These are phyloP conservation scores for Termitomyces sp. DNA, from an alignment of 768 basidiomycete species.

Conservation along the genomic window DNA sequence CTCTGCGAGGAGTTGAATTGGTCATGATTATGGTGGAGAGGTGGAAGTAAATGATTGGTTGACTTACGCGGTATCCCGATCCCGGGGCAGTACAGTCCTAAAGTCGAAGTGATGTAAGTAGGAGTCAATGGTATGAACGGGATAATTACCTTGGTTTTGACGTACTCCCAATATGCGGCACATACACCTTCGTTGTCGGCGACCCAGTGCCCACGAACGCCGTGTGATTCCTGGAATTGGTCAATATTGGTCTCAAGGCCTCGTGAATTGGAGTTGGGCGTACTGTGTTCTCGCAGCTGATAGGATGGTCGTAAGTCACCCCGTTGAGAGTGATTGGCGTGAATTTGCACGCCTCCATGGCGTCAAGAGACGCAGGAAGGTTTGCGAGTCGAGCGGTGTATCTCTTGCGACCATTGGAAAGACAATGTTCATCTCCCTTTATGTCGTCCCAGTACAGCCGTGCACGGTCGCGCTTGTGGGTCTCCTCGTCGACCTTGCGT, in stretches of 20 bases:
- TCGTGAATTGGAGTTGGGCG: not conserved
- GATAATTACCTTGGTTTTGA: slow-evolving; percentile 3
- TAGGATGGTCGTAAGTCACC: slow-evolving; percentile 9
- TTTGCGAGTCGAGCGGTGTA: slow-evolving; percentile 13
- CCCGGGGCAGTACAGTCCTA: slow-evolving; percentile 8
- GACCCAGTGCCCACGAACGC: slow-evolving; percentile 7
- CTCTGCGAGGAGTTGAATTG: not conserved
- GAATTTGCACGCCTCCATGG: slow-evolving; percentile 14
- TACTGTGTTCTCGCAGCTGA: slow-evolving; percentile 12
- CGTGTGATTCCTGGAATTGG: not conserved
- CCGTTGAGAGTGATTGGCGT: slow-evolving; percentile 13
- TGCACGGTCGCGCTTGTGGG: slow-evolving; percentile 6
- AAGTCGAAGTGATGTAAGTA: not conserved
- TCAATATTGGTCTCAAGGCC: not conserved
- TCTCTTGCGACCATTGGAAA: not conserved
- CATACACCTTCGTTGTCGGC: slow-evolving; percentile 7
- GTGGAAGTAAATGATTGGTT: not conserved
- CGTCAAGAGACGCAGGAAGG: slow-evolving; percentile 7
- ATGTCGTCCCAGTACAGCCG: slow-evolving; percentile 14
- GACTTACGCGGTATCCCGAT: slow-evolving; percentile 8
- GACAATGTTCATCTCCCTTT: slow-evolving; percentile 7
- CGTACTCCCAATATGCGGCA: slow-evolving; percentile 7
- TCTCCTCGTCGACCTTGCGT: slow-evolving; percentile 4
- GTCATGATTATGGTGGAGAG: not conserved
- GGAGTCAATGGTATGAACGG: not conserved